Evolutionary conservation across 495 filamentous ascomycete genomes (phyloP), one percentile per base, ranked within the genome.

Genomic region (Aspergillus affinis): DNA sequence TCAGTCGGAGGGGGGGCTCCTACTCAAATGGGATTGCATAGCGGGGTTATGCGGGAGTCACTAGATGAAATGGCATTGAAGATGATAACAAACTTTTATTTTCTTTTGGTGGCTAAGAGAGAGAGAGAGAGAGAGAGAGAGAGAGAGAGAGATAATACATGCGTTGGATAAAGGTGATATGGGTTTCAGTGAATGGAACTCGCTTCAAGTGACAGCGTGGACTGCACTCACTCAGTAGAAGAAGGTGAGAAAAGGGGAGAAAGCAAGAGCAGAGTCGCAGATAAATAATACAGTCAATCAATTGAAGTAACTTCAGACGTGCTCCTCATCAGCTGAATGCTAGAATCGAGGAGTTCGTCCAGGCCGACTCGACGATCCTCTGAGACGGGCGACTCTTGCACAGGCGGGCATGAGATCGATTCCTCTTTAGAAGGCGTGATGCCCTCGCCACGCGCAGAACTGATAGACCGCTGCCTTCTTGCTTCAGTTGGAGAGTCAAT

Each of bases 401-500:
- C 49, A 5, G 65, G 65, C 0, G 65, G 63, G 41, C 64, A 49
- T 13, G 61, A 36, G 3, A 63, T 45, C 3, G 59, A 20, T 45
- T 65, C 65, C 26, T 54, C 60, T 47, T 64, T 68, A 27, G 55
- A 45, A 23, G 57, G 23, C 17, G 48, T 55, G 36, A 59, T 55
- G 21, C 60, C 50, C 48, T 70, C 65, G 15, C 60, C 60, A 49
- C 57, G 58, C 20, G 47, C 55, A 27, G 68, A 68, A 18, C 58
- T 57, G 2, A 55, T 27, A 12, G 65, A 65, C 54, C 58, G 36
- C 32, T 61, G 63, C 46, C 60, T 60, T 54, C 55, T 66, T 7
- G 61, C 48, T 13, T 61, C 65, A 19, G 51, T 58, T 19, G 66
- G 63, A 18, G 55, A 57, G n/a, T 67, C 68, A 23, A 66, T 46